These are phyloP conservation scores for Clathrospora elynae DNA, from an alignment of 2,329 filamentous ascomycete genomes.

Conservation along the genomic window DNA sequence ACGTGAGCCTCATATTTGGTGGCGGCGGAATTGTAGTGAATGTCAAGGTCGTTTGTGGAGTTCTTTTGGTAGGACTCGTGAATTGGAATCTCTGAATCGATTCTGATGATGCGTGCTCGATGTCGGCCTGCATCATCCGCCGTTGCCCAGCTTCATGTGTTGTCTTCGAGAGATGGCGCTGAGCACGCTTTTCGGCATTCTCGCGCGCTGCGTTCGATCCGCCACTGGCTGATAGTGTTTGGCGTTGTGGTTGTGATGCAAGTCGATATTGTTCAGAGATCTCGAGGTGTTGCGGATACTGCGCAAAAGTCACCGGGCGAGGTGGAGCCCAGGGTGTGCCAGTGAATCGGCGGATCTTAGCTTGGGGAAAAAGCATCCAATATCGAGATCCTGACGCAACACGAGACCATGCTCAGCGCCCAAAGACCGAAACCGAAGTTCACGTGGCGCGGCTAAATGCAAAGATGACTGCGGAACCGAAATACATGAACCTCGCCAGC, in stretches of 20 bases:
- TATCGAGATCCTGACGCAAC: constrained; percentile 18
- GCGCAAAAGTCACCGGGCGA: constrained; percentile 19
- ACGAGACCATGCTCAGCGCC: constrained; percentile 28
- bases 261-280: constrained; percentile 2
- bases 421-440: constrained; percentile 11
- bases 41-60: constrained; percentile 33
- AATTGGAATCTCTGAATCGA: constrained; percentile 12
- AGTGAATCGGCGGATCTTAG: constrained; percentile 13
- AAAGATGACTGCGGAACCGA: constrained; percentile 6
- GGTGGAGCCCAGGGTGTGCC: constrained; percentile 19
- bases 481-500: constrained; percentile 1
- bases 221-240: constrained; percentile 3
- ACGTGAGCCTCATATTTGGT: constrained; percentile 43
- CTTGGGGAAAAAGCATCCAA: constrained; percentile 14
- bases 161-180: constrained; percentile 25
- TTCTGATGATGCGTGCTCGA: constrained; percentile 18
- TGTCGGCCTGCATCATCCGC: constrained; percentile 36
- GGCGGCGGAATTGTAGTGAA: constrained; percentile 38
- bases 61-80: constrained; percentile 13
- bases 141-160: constrained; percentile 38
- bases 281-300: constrained; percentile 16
- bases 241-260: background rate
- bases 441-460: constrained; percentile 12
- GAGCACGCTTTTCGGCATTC: constrained; percentile 35
- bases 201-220: constrained; percentile 22